Base-by-base conservation (phyloP, 768 basidiomycete species). In the Gloeostereum incarnatum region DNA sequence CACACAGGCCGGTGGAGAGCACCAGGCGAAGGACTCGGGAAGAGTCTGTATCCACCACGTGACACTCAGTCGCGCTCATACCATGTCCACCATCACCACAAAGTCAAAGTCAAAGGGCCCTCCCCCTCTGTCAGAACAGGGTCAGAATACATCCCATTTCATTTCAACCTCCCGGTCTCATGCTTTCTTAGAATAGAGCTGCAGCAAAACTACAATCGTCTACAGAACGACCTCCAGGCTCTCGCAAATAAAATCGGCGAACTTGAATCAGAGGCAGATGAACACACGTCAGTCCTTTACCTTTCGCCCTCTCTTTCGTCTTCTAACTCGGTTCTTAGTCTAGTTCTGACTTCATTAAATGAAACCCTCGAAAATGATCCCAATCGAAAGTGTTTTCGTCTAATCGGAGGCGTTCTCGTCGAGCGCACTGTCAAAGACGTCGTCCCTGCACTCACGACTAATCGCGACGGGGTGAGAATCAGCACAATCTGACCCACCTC, bases 381-480 rank as follows among this genome's bases (percentile, higher is more conserved):
- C 13, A 73, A 80, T 59, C 80, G 96, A 41, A 92, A 90, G 65
- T 98, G 96, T 61, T 99, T 97, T 65, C 81, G 94, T 38, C 69
- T 98, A 48, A 85, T 99, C 46, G 96, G 96, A 4, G 94, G 94
- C 20, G 82, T 96, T 5, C 72, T 99, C 11, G 94, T 98, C 20
- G 92, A 98, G 56, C 73, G 93, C 33, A 97, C 93, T 2, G 96
- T 98, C 32, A 81, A 84, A 54, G 94, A 98, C 48, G 89, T 98
- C 35, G 80, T 87, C 25, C 94, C 96, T 25, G 79, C 84, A 20
- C 62, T 99, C 31, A 76, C 87, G 57, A 88, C 81, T n/a, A 97
- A 92, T 51, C 69, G 75, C 36, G 82, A 91, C 52, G 88, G 89
- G 42, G 91, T 93, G 52, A 46, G 82, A n/a, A n/a, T n/a, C n/a